Evolutionary conservation across 2,329 filamentous ascomycete genomes (phyloP).

Genomic region (Exophiala mesophila): DNA sequence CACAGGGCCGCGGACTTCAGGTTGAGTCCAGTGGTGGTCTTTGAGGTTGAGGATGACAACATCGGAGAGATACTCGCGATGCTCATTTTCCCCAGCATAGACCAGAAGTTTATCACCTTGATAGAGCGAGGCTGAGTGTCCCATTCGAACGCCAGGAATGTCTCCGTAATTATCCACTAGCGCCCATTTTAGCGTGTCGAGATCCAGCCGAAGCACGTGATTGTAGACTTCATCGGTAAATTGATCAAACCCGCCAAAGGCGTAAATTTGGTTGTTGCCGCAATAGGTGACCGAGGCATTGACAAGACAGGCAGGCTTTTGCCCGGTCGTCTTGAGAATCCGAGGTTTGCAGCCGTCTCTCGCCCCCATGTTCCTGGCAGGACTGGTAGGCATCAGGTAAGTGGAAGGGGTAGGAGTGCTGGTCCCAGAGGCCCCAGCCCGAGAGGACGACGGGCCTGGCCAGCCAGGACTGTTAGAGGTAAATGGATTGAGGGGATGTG

Average conservation of each 20-base stretch:
- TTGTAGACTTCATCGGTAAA: constrained; percentile 99
- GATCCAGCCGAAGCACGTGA: constrained; percentile 84
- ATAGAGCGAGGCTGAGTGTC: constrained; percentile 91
- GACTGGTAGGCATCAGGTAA: constrained; percentile 86
- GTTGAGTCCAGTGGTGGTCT: constrained; percentile 92
- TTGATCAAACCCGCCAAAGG: constrained; percentile 97
- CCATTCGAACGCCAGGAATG: constrained; percentile 42
- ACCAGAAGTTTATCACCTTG: constrained; percentile 92
- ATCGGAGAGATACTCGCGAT: constrained; percentile 90
- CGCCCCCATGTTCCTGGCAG: constrained; percentile 60
- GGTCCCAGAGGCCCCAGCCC: constrained; percentile 16
- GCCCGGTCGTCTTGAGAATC: constrained; percentile 71
- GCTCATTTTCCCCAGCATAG: constrained; percentile 97
- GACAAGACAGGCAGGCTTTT: constrained; percentile 87
- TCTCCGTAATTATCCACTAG: constrained; percentile 87
- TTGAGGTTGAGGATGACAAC: constrained; percentile 94
- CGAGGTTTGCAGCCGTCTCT: constrained; percentile 64
- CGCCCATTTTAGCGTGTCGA: constrained; percentile 85
- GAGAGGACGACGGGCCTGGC: constrained; percentile 3
- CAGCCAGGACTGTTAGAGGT: constrained; percentile 1
- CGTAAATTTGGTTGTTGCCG: constrained; percentile 94
- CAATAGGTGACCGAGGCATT: constrained; percentile 99
- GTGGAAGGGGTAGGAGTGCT: constrained; percentile 42
- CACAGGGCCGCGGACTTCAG: constrained; percentile 74
- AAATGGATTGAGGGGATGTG: constrained; percentile 3